A percentile compares a stretch with the other conserved stretches of the same genome.
Evolutionary conservation across 1,139 yeast genomes (phyloP).

Genomic region (Geotrichum restrictum): DNA sequence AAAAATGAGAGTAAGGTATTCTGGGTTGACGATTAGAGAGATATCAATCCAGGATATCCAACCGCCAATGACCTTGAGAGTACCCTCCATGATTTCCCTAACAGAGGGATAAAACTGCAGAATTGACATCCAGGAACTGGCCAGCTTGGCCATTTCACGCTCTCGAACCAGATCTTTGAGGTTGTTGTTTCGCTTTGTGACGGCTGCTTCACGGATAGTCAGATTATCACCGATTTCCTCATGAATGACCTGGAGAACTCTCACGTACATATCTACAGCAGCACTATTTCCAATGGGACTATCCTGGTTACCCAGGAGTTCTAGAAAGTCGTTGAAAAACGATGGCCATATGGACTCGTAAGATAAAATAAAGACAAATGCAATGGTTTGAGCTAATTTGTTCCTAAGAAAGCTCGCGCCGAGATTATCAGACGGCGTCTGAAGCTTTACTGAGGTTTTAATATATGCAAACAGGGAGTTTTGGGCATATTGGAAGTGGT

Average conservation of each 20-base stretch:
- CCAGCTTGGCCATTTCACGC: conserved; percentile 66
- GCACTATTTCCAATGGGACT: conserved; percentile 37
- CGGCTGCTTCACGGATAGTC: conserved; percentile 58
- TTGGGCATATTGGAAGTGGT: conserved; percentile 48
- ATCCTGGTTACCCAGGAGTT: conserved; percentile 26
- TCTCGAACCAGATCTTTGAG: conserved; percentile 80
- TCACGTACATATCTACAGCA: conserved; percentile 71
- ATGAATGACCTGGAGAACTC: conserved; percentile 73
- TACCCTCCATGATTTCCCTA: conserved; percentile 51
- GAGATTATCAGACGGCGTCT: conserved; percentile 17
- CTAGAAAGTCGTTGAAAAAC: conserved; percentile 63
- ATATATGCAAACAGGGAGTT: conserved; percentile 47
- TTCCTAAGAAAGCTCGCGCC: conserved; percentile 69
- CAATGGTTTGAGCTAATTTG: conserved; percentile 72
- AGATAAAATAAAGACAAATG: conserved; percentile 62
- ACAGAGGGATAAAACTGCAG: conserved; percentile 41
- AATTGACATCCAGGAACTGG: conserved; percentile 64
- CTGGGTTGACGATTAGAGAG: conserved; percentile 64
- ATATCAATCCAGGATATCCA: conserved; percentile 97
- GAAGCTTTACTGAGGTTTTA: conserved; percentile 10
- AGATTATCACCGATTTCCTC: conserved; percentile 91
- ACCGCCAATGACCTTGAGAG: conserved; percentile 70
- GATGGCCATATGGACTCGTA: conserved; percentile 62
- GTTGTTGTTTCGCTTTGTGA: conserved; percentile 60
- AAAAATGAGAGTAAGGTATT: conserved; percentile 60